Percentiles rank a stretch among this genome's conserved stretches.
These are phyloP conservation scores for Dryas drummondii DNA, from an alignment of 306 rosid genomes.

Conservation along the genomic window DNA sequence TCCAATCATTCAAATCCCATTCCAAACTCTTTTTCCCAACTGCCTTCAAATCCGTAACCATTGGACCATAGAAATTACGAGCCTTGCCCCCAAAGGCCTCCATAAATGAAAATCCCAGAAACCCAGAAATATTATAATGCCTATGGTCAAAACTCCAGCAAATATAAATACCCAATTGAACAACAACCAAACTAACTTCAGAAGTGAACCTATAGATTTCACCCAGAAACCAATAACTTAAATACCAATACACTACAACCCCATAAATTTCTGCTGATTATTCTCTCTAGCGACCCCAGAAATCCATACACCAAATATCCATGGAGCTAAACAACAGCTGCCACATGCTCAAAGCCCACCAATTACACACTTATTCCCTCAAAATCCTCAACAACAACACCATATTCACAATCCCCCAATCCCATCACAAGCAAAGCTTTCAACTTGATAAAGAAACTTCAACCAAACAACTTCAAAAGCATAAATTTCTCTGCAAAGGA, in stretches of 20 bases:
- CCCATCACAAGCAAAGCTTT: conserved; percentile 1
- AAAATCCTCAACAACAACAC: background rate
- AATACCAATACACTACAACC: background rate
- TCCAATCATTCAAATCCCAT: conserved; percentile 86
- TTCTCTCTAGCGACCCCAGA: conserved; percentile 33
- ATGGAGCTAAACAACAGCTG: conserved; percentile 45
- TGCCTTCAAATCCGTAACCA: conserved; percentile 46
- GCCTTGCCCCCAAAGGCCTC: conserved; percentile 62
- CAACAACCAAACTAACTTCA: background rate
- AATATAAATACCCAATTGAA: conserved; percentile 24
- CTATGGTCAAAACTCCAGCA: conserved; percentile 13
- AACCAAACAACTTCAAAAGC: background rate
- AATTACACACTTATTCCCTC: conserved; percentile 7
- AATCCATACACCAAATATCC: conserved; percentile 51
- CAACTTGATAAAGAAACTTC: background rate
- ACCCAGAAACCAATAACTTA: conserved; percentile 26
- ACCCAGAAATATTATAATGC: background rate
- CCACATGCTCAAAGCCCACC: conserved; percentile 40
- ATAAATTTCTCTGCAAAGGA: background rate
- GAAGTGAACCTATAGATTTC: background rate
- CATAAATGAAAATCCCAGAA: conserved; percentile 33
- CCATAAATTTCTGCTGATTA: background rate
- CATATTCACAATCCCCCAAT: conserved; percentile 1
- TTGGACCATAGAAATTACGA: conserved; percentile 49
- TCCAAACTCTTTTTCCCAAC: conserved; percentile 62